These are phyloP conservation scores for Botryobasidium botryosum DNA, from an alignment of 768 basidiomycete genomes.

Conservation along the genomic window DNA sequence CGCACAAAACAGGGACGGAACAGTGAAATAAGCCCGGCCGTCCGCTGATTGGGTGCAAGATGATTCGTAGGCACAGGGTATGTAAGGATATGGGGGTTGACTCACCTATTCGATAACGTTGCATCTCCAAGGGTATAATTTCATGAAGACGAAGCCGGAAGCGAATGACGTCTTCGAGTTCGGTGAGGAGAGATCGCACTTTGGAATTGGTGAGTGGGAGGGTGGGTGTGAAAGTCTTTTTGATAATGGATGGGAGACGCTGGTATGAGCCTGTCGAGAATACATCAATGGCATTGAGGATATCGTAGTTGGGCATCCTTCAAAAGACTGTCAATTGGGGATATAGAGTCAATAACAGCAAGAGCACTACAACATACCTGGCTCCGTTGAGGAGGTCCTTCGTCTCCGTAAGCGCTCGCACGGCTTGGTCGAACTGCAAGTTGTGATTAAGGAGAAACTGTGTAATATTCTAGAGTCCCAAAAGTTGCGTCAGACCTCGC, in stretches of 20 bases:
- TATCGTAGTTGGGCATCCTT: constrained; percentile 85
- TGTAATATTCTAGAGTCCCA: constrained; percentile 52
- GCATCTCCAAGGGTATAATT: constrained; percentile 67
- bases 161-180: constrained; percentile 63
- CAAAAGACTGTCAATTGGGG: not conserved
- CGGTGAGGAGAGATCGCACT: constrained; percentile 43
- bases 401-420: constrained; percentile 42
- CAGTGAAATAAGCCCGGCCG: constrained; percentile 65
- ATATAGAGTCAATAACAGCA: not conserved
- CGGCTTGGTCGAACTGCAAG: constrained; percentile 58
- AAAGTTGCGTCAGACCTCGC: not conserved
- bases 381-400: constrained; percentile 60
- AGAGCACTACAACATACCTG: constrained; percentile 31
- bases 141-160: constrained; percentile 67
- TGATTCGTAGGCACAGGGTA: constrained; percentile 9
- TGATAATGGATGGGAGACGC: constrained; percentile 63
- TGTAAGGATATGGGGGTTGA: no score
- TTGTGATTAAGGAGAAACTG: constrained; percentile 78
- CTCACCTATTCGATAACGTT: constrained; percentile 43
- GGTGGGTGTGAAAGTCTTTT: constrained; percentile 16
- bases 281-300: constrained; percentile 81
- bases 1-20: constrained; percentile 53
- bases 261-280: constrained; percentile 75
- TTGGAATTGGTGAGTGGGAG: constrained; percentile 48
- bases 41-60: constrained; percentile 31